A percentile compares a stretch with the other conserved stretches of the same genome.
phyloP scores from a whole-genome alignment of 305 asterid species.

The Withania somnifera region DNA sequence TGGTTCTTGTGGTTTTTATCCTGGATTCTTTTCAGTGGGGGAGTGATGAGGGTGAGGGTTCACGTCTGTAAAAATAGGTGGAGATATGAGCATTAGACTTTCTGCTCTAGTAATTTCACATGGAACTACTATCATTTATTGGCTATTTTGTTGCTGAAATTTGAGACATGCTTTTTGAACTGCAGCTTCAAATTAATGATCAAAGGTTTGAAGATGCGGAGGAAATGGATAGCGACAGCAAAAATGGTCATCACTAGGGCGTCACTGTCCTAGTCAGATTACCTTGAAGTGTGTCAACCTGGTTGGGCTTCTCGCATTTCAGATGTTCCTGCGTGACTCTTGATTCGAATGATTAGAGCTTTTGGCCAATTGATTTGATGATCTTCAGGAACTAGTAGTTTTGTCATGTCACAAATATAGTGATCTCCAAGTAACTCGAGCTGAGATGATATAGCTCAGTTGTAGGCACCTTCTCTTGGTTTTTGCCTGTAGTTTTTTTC shows the following conservation, averaged over 20 bases:
- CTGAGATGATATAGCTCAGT: neutral
- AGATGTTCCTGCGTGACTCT: neutral
- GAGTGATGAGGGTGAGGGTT: neutral
- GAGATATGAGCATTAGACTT: neutral
- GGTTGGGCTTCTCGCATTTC: neutral
- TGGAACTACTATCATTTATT: neutral
- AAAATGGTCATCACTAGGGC: slow-evolving; percentile 26
- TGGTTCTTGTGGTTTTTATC: too few relatives aligned
- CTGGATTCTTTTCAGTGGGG: neutral
- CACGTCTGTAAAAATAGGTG: neutral
- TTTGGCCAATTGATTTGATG: neutral
- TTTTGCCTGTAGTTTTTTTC: neutral
- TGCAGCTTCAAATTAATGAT: slow-evolving; percentile 88
- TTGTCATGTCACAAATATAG: neutral
- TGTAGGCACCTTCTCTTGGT: neutral
- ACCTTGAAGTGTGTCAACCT: neutral
- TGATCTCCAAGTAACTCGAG: neutral
- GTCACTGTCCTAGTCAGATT: neutral
- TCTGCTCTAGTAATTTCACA: neutral
- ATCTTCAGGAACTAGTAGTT: neutral
- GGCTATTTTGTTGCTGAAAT: neutral
- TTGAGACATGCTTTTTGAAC: neutral
- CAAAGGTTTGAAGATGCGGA: slow-evolving; percentile 86
- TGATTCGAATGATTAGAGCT: neutral
- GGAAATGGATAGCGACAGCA: slow-evolving; percentile 52